Evolutionary conservation across 805 yeast species (phyloP).

Genomic region (Candida gorgasii): DNA sequence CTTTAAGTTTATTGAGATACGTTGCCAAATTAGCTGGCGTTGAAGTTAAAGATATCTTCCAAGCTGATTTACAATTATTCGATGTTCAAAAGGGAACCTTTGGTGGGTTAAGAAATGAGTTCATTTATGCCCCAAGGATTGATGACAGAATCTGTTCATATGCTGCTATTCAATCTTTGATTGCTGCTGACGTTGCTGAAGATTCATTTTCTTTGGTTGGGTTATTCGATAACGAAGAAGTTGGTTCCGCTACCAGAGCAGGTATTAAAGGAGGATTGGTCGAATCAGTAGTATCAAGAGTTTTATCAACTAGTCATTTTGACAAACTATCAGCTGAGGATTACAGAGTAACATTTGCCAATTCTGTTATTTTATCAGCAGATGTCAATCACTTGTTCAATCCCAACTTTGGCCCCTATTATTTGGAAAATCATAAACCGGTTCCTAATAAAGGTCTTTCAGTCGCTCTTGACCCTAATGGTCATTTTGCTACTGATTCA

Average conservation of each 20-base stretch:
- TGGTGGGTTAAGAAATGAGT: slow-evolving; percentile 75
- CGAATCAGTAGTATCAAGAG: slow-evolving; percentile 64
- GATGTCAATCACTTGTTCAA: slow-evolving; percentile 82
- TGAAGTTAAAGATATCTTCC: slow-evolving; percentile 60
- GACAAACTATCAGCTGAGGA: slow-evolving; percentile 26
- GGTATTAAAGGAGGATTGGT: slow-evolving; percentile 81
- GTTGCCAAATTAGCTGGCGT: slow-evolving; percentile 62
- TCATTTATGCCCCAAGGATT: slow-evolving; percentile 73
- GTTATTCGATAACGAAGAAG: slow-evolving; percentile 78
- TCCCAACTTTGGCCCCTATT: slow-evolving; percentile 71
- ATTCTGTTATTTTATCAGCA: slow-evolving; percentile 77
- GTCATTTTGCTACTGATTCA: slow-evolving; percentile 81
- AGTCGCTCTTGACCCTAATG: slow-evolving; percentile 73
- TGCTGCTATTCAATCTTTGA: slow-evolving; percentile 64
- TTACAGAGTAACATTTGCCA: slow-evolving; percentile 56
- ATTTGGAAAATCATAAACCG: slow-evolving; percentile 78
- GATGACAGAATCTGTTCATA: slow-evolving; percentile 84
- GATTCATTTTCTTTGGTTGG: slow-evolving; percentile 59
- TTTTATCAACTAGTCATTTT: slow-evolving; percentile 33
- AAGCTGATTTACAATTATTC: slow-evolving; percentile 74
- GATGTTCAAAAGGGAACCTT: slow-evolving; percentile 78
- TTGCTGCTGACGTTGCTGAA: slow-evolving; percentile 36
- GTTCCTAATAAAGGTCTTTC: slow-evolving; percentile 76
- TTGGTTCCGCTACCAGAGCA: slow-evolving; percentile 77
- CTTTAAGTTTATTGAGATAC: slow-evolving; percentile 66